Conservation (phyloP, 495 filamentous ascomycete genomes). For the Aspergillus panamensis region DNA sequence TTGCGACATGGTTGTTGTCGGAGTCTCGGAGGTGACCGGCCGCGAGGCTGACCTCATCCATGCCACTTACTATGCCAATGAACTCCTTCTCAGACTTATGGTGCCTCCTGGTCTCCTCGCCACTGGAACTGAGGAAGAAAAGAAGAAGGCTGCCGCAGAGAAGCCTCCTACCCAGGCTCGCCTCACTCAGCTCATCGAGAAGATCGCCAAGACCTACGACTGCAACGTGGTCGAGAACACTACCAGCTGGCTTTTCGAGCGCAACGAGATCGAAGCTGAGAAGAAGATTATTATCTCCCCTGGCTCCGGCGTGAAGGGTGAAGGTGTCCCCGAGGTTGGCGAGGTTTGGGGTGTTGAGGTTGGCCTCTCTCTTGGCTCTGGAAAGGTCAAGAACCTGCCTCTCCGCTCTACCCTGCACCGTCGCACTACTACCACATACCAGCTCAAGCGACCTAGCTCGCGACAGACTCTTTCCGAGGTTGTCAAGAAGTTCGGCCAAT, state of each 20-base stretch:
- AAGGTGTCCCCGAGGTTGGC: constrained; percentile 83
- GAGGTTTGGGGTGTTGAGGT: constrained; percentile 98
- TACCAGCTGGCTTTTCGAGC: constrained; percentile 90
- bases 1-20: constrained; percentile 82
- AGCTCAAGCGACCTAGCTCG: constrained; percentile 86
- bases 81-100: constrained; percentile 87
- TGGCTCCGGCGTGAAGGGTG: constrained; percentile 80
- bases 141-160: constrained; percentile 79
- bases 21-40: constrained; percentile 60
- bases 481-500: constrained; percentile 92
- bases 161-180: constrained; percentile 77
- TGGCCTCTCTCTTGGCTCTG: constrained; percentile 82
- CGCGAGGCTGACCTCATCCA: constrained; percentile 81
- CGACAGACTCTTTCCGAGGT: constrained; percentile 87
- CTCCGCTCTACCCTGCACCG: constrained; percentile 89
- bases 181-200: constrained; percentile 84
- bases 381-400: constrained; percentile 87
- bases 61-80: constrained; percentile 92
- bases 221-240: constrained; percentile 96
- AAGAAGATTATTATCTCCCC: constrained; percentile 97
- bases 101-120: constrained; percentile 81
- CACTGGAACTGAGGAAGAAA: constrained; percentile 84
- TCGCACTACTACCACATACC: constrained; percentile 84
- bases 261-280: constrained; percentile 94
- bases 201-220: constrained; percentile 84